Evolutionary conservation across 768 basidiomycete genomes (phyloP).

Genomic region (Macrolepiota albuminosa): DNA sequence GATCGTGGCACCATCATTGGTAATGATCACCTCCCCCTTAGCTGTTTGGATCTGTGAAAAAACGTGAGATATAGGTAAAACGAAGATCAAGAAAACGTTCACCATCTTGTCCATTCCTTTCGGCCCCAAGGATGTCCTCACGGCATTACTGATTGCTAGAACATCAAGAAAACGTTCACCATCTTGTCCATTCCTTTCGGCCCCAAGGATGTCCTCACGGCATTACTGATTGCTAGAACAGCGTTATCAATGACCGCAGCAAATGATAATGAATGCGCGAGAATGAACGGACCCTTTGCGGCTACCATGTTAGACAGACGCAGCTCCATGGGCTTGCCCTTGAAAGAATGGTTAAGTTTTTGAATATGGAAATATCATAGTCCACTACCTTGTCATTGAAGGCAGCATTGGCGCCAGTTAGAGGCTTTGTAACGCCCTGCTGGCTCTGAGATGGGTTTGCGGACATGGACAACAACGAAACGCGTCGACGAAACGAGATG

Average conservation of each 20-base stretch:
- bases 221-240: constrained; percentile 86
- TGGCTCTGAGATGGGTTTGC: constrained; percentile 29
- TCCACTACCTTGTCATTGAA: constrained; percentile 79
- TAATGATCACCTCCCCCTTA: constrained; percentile 95
- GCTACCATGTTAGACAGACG: constrained; percentile 97
- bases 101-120: constrained; percentile 99
- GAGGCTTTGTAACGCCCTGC: constrained; percentile 37
- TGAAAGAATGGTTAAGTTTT: constrained; percentile 22
- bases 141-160: constrained; percentile 93
- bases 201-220: constrained; percentile 92
- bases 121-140: constrained; percentile 93
- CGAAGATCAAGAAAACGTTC: constrained; percentile 17
- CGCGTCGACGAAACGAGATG: constrained; percentile 29
- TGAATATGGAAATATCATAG: constrained; percentile 5
- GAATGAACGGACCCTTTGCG: constrained; percentile 70
- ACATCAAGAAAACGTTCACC: constrained; percentile 42
- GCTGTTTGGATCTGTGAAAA: constrained; percentile 84
- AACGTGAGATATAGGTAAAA: constrained; percentile 6
- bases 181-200: constrained; percentile 99
- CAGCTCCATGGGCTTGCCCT: constrained; percentile 99
- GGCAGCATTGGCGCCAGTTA: constrained; percentile 63
- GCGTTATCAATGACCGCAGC: not conserved
- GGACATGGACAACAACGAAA: constrained; percentile 27
- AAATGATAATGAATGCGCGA: not conserved
- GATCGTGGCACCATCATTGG: constrained; percentile 98